phyloP scores from a whole-genome alignment of 768 basidiomycete species.

The Lactarius trivialis region DNA sequence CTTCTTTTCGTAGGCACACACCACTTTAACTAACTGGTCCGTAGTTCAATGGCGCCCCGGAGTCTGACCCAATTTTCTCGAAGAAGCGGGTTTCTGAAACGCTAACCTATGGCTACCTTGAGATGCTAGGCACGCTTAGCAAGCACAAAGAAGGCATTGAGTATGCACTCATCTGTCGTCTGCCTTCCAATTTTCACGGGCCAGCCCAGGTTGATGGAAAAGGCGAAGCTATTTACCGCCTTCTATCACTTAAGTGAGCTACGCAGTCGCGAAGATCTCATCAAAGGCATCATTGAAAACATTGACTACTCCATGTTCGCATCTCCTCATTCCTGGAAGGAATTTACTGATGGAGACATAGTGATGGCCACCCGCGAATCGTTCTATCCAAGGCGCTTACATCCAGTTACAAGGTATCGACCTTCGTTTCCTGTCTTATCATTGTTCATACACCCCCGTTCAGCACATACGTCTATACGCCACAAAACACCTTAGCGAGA shows the following conservation, averaged over 20 bases:
- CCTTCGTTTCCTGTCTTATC: neutral
- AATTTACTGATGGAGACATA: conserved; percentile 30
- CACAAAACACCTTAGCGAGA: conserved; percentile 76
- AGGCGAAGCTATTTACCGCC: conserved; percentile 87
- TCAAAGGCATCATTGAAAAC: conserved; percentile 85
- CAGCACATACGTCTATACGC: conserved; percentile 87
- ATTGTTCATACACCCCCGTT: neutral
- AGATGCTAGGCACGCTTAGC: conserved; percentile 90
- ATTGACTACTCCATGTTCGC: conserved; percentile 85
- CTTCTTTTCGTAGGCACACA: neutral
- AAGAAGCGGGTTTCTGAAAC: conserved; percentile 76
- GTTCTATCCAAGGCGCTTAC: conserved; percentile 92
- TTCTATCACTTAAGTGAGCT: conserved; percentile 95
- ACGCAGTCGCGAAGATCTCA: conserved; percentile 84
- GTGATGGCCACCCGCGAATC: conserved; percentile 92
- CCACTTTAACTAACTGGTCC: neutral
- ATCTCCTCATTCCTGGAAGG: neutral
- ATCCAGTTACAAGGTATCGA: conserved; percentile 73
- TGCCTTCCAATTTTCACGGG: neutral
- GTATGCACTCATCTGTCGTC: conserved; percentile 33
- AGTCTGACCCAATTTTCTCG: conserved; percentile 78
- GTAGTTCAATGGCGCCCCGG: conserved; percentile 66
- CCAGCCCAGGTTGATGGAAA: conserved; percentile 67
- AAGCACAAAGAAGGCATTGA: conserved; percentile 84
- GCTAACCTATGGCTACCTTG: conserved; percentile 86